phyloP scores from a whole-genome alignment of 73 alveolate species.

The Effrenium voratum region DNA sequence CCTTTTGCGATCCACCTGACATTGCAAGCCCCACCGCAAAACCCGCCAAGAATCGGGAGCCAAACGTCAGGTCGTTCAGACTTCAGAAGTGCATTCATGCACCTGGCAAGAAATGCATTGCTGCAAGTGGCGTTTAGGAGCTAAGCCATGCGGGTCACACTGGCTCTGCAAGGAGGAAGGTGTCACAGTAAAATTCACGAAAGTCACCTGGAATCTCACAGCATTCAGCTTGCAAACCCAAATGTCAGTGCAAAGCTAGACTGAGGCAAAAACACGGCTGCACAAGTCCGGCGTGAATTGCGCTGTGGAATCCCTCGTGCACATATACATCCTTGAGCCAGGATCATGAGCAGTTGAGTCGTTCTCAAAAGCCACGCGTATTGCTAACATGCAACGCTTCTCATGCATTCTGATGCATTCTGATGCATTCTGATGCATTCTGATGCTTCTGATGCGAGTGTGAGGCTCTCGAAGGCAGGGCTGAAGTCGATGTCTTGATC shows the following conservation, averaged over 20 bases:
- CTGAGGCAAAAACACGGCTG: conserved; percentile 93
- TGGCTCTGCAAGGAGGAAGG: conserved; percentile 97
- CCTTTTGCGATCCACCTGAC: conserved; percentile 96
- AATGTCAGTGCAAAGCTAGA: background rate
- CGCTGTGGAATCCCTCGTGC: conserved; percentile 94
- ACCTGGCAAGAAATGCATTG: conserved; percentile 91
- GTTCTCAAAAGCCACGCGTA: too few species aligned
- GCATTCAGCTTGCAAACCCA: background rate
- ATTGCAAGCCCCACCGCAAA: background rate
- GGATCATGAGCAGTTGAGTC: too few species aligned
- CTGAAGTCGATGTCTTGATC: conserved; percentile 99
- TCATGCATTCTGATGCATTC: too few species aligned
- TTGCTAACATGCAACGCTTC: too few species aligned
- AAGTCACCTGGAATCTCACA: conserved; percentile 96
- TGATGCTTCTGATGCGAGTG: too few species aligned
- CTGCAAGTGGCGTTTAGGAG: background rate
- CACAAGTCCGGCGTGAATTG: conserved; percentile 99
- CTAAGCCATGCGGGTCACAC: background rate
- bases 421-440: too few species aligned
- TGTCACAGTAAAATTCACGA: conserved; percentile 99
- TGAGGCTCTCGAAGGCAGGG: conserved; percentile 96
- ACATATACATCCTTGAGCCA: conserved; percentile 62
- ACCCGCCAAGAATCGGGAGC: conserved; percentile 45
- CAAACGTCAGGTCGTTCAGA: conserved; percentile 99
- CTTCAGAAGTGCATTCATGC: conserved; percentile 98